phyloP scores from a whole-genome alignment of 805 yeast species.

The Wickerhamomyces bisporus region DNA sequence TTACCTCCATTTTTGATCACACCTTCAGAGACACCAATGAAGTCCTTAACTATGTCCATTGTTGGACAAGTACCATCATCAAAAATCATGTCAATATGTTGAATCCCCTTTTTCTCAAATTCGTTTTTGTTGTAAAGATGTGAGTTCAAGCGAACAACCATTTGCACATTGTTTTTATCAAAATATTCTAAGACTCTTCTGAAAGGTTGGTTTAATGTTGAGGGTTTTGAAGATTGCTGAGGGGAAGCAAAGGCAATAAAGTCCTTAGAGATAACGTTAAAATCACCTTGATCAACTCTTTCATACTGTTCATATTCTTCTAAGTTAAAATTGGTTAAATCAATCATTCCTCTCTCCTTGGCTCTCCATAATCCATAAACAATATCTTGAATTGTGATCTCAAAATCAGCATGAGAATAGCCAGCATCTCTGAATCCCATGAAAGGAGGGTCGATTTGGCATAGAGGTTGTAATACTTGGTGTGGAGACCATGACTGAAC shows the following conservation, averaged over 20 bases:
- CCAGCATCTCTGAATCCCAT: constrained; percentile 98
- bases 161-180: constrained; percentile 63
- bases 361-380: constrained; percentile 98
- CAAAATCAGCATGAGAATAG: constrained; percentile 91
- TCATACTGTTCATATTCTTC: constrained; percentile 95
- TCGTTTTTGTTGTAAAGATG: constrained; percentile 83
- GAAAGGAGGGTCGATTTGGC: constrained; percentile 88
- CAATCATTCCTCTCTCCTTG: constrained; percentile 84
- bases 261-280: constrained; percentile 85
- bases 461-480: constrained; percentile 89
- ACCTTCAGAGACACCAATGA: constrained; percentile 92
- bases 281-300: constrained; percentile 95
- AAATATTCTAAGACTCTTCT: constrained; percentile 78
- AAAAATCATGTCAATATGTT: constrained; percentile 92
- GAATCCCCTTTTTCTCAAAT: constrained; percentile 76
- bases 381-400: constrained; percentile 87
- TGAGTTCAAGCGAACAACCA: constrained; percentile 89
- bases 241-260: constrained; percentile 98
- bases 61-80: constrained; percentile 99
- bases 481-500: constrained; percentile 99
- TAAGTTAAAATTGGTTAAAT: constrained; percentile 77
- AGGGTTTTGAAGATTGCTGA: constrained; percentile 50
- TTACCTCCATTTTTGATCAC: constrained; percentile 82
- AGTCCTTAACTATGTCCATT: constrained; percentile 85
- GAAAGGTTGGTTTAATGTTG: constrained; percentile 64